Evolutionary conservation across 345 rosid genomes (phyloP).

Genomic region (Turnera subulata): DNA sequence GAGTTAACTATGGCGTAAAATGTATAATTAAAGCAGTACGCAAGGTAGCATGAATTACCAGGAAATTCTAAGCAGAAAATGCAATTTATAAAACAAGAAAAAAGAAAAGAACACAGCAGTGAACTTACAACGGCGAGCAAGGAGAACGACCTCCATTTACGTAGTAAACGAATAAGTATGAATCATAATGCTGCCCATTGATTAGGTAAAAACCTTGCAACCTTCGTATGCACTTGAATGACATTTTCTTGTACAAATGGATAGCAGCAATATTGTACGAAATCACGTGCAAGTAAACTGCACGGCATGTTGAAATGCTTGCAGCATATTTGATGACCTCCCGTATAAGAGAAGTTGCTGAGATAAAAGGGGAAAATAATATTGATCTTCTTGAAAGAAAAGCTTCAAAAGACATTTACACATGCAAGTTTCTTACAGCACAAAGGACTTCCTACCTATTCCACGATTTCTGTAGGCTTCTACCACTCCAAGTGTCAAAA

Average conservation of each 20-base stretch:
- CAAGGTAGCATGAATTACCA: not conserved
- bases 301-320: slow-evolving; percentile 57
- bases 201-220: slow-evolving; percentile 73
- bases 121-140: slow-evolving; percentile 88
- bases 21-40: no score
- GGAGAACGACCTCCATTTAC: slow-evolving; percentile 82
- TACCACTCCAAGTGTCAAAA: slow-evolving; percentile 85
- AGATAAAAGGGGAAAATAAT: slow-evolving; percentile 22
- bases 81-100: no score
- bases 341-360: slow-evolving; percentile 75
- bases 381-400: not conserved
- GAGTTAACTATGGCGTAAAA: no score
- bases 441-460: slow-evolving; percentile 47
- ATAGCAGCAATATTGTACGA: slow-evolving; percentile 89
- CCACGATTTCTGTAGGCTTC: slow-evolving; percentile 78
- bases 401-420: slow-evolving; percentile 5
- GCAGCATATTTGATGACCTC: slow-evolving; percentile 76
- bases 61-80: not conserved
- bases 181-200: slow-evolving; percentile 76
- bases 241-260: slow-evolving; percentile 78
- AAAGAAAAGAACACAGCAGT: no score
- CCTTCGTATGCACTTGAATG: slow-evolving; percentile 67
- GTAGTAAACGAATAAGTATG: slow-evolving; percentile 78
- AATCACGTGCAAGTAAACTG: slow-evolving; percentile 91
- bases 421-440: not conserved